Base-by-base conservation (phyloP, 139 green algal species). In the Haematococcus lacustris region DNA sequence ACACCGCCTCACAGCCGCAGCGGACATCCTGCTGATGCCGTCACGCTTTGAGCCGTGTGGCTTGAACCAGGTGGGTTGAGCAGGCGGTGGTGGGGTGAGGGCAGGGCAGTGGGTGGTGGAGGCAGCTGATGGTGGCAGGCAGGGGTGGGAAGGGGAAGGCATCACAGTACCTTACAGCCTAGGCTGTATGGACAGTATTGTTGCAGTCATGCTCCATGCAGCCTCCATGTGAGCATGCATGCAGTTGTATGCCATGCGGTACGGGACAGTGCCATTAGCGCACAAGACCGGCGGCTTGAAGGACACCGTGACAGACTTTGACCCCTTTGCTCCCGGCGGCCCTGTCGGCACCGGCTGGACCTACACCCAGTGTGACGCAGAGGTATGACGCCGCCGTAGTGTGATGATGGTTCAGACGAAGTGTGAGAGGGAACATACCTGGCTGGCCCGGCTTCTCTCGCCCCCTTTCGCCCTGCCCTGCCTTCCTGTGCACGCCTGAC, bases 1-100 rank as follows among this genome's bases (percentile, higher is more conserved):
- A 3, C 91, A 97, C 85, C 78, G 71, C 23, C 72, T 88, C 40
- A 86, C 83, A 21, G 84, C 89, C 25, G 88, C 78, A 9, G 87
- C 82, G 25, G 91, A 96, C 85, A 91, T 97, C 37, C 82, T 96
- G 75, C 78, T 93, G 17, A 95, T 96, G 88, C 87, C 88, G 9
- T 87, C 75, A 7, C 77, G 89, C 23, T 94, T 94, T 73, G 89
- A 94, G 86, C 89, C 89, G n/a, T 94, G 89, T 74, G 89, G 89
- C 25, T 81, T 94, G 38, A 94, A 91, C 86, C 83, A 94, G 82
- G 69, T 91, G 69, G 86, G 90, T n/a, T 34, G 87, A 9, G 47
- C 47, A 57, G 47, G 13, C 13, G 47, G 13, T 21, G 13, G 47
- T 57, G 13, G 47, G 47, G 47, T 21, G 13, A 57, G 47, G 43